Evolutionary conservation across 768 basidiomycete genomes (phyloP).

Genomic region (Leccinum rimulosum): DNA sequence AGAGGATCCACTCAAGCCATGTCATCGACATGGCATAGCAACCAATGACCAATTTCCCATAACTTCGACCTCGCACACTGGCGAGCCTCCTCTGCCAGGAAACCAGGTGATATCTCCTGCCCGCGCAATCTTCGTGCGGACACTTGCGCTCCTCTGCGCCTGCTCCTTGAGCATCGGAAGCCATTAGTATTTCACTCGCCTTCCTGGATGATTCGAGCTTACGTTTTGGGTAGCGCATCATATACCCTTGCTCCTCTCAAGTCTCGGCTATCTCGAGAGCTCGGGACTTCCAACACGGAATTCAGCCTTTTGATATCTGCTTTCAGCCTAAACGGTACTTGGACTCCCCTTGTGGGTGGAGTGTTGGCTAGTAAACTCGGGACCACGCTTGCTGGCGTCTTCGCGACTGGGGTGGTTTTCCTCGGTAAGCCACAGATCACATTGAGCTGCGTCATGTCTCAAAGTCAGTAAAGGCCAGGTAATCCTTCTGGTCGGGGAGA

Average conservation of each 20-base stretch:
- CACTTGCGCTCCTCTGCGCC: slow-evolving; percentile 64
- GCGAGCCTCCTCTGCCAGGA: background rate
- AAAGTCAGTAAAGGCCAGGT: slow-evolving; percentile 48
- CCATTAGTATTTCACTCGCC: slow-evolving; percentile 55
- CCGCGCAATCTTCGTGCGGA: slow-evolving; percentile 49
- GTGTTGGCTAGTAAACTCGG: slow-evolving; percentile 68
- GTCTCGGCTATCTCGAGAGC: slow-evolving; percentile 61
- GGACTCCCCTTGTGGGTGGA: slow-evolving; percentile 79
- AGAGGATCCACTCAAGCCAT: background rate
- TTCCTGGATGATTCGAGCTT: background rate
- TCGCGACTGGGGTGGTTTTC: slow-evolving; percentile 74
- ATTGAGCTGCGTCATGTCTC: slow-evolving; percentile 3
- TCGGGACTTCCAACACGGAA: slow-evolving; percentile 74
- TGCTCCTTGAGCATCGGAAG: slow-evolving; percentile 75
- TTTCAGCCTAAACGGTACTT: slow-evolving; percentile 69
- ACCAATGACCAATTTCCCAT: background rate
- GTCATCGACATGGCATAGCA: background rate
- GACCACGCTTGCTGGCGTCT: slow-evolving; percentile 66
- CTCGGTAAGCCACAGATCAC: slow-evolving; percentile 39
- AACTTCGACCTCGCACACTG: background rate
- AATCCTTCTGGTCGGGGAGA: slow-evolving; percentile 65
- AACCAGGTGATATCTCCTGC: slow-evolving; percentile 21
- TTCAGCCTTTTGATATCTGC: slow-evolving; percentile 78
- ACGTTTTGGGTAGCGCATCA: slow-evolving; percentile 46
- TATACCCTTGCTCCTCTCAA: slow-evolving; percentile 81